Evolutionary conservation across 2,329 filamentous ascomycete species (phyloP).

Genomic region (Phaeosphaeriaceae sp.): DNA sequence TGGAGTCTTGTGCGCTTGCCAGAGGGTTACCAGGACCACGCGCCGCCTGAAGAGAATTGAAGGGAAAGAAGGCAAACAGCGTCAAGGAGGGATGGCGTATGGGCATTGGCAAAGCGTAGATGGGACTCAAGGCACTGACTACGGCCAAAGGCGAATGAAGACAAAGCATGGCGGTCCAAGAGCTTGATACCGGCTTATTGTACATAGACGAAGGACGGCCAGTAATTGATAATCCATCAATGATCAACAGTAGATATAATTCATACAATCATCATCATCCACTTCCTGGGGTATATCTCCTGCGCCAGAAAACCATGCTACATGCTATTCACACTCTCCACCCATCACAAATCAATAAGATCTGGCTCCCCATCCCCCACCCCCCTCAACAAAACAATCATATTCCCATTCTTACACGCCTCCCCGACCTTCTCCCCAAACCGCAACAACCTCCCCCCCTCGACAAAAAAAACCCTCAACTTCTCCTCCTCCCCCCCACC

Average conservation of each 20-base stretch:
- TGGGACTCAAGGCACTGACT: neutral
- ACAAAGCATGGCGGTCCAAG: neutral
- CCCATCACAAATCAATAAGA: slow-evolving; percentile 64
- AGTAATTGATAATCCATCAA: no score
- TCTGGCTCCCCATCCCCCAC: slow-evolving; percentile 79
- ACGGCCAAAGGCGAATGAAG: neutral
- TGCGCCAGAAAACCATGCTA: neutral
- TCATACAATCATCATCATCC: neutral
- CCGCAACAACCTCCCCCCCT: slow-evolving; percentile 83
- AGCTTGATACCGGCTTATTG: neutral
- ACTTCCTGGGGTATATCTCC: slow-evolving; percentile 1
- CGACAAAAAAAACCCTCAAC: slow-evolving; percentile 89
- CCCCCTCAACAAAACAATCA: slow-evolving; percentile 84
- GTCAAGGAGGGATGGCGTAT: no score
- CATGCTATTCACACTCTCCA: slow-evolving; percentile 1
- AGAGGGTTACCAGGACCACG: no score
- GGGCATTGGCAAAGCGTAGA: neutral
- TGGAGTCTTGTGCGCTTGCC: no score
- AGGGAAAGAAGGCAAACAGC: no score
- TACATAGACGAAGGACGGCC: no score
- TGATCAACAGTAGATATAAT: neutral
- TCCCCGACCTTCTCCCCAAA: slow-evolving; percentile 85
- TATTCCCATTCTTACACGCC: slow-evolving; percentile 80
- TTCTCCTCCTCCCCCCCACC: slow-evolving; percentile 77
- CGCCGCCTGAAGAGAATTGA: no score